A percentile compares a stretch with the other conserved stretches of the same genome.
phyloP scores from a whole-genome alignment of 1,139 yeast genomes.

The Debaryomyces udenii region DNA sequence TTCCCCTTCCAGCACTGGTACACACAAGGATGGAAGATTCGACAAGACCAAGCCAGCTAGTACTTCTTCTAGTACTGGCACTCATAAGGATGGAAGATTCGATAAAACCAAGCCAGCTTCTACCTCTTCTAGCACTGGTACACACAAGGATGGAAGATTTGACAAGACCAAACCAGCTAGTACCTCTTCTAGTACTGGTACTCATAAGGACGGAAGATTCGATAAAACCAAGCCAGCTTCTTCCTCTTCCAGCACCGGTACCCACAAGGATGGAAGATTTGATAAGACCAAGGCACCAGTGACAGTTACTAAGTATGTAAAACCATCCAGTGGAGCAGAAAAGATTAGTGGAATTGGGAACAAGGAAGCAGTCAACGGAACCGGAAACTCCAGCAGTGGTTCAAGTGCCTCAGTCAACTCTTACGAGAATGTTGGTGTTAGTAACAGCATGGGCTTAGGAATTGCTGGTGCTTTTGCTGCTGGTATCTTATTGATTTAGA shows the following conservation, averaged over 20 bases:
- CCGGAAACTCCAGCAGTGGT: conserved; percentile 15
- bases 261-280: conserved; percentile 52
- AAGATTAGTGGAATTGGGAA: conserved; percentile 8
- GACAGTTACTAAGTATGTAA: conserved; percentile 26
- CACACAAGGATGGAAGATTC: conserved; percentile 46
- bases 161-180: conserved; percentile 48
- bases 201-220: conserved; percentile 43
- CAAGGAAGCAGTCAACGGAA: conserved; percentile 10
- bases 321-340: conserved; percentile 18
- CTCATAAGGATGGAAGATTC: conserved; percentile 47
- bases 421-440: conserved; percentile 23
- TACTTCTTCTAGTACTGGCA: conserved; percentile 37
- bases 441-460: conserved; percentile 29
- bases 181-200: conserved; percentile 37
- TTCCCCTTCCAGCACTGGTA: conserved; percentile 37
- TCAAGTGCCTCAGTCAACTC: conserved; percentile 19
- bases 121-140: conserved; percentile 35
- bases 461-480: conserved; percentile 41
- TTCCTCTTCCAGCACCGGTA: conserved; percentile 36
- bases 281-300: conserved; percentile 42
- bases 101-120: conserved; percentile 36
- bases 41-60: conserved; percentile 35
- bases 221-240: conserved; percentile 43
- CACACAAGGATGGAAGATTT: conserved; percentile 54
- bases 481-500: conserved; percentile 25